A percentile compares a stretch with the other conserved stretches of the same genome.
phyloP scores from a whole-genome alignment of 768 basidiomycete genomes.

The Pholiota molesta region DNA sequence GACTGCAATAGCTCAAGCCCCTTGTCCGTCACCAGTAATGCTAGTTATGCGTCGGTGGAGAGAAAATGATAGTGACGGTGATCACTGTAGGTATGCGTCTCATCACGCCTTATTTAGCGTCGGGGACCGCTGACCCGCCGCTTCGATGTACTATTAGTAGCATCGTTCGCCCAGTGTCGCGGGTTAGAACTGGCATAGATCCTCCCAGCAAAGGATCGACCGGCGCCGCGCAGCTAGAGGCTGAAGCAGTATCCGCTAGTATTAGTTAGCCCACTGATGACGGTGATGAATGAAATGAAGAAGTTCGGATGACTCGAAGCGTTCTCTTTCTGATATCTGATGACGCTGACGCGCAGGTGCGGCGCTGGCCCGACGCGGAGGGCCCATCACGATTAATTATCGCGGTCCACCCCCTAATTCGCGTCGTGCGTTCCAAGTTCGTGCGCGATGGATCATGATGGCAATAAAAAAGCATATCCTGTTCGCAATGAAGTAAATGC shows the following conservation, averaged over 20 bases:
- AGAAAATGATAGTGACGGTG: neutral
- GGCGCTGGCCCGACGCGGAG: neutral
- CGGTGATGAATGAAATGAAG: neutral
- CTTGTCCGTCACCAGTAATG: neutral
- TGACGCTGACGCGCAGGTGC: neutral
- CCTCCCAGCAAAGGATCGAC: neutral
- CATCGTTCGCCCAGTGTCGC: neutral
- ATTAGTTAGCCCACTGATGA: neutral
- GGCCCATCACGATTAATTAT: conserved; percentile 1
- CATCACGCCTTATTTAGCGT: neutral
- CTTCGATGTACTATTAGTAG: neutral
- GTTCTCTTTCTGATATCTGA: neutral
- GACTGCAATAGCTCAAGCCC: neutral
- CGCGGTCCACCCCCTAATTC: neutral
- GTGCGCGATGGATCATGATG: neutral
- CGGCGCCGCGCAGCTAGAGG: neutral
- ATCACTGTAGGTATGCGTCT: neutral
- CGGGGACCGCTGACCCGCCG: neutral
- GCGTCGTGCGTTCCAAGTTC: neutral
- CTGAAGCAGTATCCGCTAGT: neutral
- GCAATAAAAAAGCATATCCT: neutral
- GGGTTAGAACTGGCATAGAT: neutral
- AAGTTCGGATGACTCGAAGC: neutral
- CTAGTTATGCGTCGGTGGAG: neutral
- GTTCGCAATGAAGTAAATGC: neutral